Conservation (phyloP, 2,329 filamentous ascomycete species). For the Clarireedia monteithiana region DNA sequence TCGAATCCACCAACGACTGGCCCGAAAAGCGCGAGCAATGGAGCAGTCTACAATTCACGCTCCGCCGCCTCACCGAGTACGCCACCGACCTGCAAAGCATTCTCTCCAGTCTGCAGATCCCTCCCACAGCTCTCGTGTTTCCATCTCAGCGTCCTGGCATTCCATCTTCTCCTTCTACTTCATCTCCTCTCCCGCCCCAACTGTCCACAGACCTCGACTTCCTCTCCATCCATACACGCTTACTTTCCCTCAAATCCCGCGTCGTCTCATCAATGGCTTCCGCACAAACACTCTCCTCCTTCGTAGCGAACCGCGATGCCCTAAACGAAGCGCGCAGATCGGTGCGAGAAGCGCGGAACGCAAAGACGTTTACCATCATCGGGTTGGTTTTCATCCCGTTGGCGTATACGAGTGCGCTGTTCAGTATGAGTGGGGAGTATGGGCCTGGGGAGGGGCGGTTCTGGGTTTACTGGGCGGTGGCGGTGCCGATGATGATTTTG, state of each 20-base stretch:
- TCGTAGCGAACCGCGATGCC: not conserved
- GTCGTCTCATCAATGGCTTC: not conserved
- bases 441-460: not conserved
- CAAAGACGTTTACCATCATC: not conserved
- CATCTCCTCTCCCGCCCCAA: not conserved
- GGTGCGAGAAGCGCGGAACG: not conserved
- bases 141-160: too few species aligned
- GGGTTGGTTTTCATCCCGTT: not conserved
- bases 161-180: not conserved
- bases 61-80: not conserved
- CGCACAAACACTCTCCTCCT: not conserved
- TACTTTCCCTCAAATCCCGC: not conserved
- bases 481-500: not conserved
- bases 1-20: not conserved
- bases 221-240: not conserved
- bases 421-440: conserved; percentile 5
- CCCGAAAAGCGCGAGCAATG: not conserved
- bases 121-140: too few species aligned
- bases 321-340: not conserved
- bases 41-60: not conserved
- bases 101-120: not conserved
- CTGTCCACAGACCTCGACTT: not conserved
- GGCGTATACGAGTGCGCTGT: not conserved
- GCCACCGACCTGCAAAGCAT: not conserved
- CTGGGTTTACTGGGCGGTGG: conserved; percentile 1